Evolutionary conservation across 2,329 filamentous ascomycete species (phyloP).

Genomic region (Colletotrichum tabaci): DNA sequence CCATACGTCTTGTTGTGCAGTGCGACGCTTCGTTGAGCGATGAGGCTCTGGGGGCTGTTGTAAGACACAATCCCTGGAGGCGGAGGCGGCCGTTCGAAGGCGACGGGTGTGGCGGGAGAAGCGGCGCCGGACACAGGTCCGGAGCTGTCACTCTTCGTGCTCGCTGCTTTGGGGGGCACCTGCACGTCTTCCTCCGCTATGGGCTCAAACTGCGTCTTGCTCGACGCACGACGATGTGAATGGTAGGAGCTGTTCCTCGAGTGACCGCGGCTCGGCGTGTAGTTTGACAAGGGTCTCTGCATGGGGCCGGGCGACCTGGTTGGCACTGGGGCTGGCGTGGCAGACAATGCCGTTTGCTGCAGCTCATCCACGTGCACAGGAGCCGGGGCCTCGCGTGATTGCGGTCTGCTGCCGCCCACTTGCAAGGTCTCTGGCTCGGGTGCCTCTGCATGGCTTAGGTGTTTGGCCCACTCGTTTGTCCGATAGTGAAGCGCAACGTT

Average conservation of each 20-base stretch:
- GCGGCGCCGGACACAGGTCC: slow-evolving; percentile 37
- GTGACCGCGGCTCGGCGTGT: slow-evolving; percentile 32
- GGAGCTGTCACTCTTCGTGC: slow-evolving; percentile 33
- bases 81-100: slow-evolving; percentile 30
- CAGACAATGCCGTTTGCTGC: slow-evolving; percentile 73
- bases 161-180: slow-evolving; percentile 1
- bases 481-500: slow-evolving; percentile 86
- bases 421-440: slow-evolving; percentile 76
- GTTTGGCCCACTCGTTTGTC: slow-evolving; percentile 97
- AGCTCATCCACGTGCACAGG: slow-evolving; percentile 77
- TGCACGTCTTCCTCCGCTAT: slow-evolving; percentile 30
- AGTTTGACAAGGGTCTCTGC: slow-evolving; percentile 46
- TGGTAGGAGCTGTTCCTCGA: slow-evolving; percentile 37
- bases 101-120: slow-evolving; percentile 42
- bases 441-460: slow-evolving; percentile 82
- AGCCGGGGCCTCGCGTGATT: slow-evolving; percentile 65
- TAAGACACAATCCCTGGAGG: slow-evolving; percentile 65
- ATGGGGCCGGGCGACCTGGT: slow-evolving; percentile 48
- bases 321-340: slow-evolving; percentile 56
- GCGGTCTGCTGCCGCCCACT: slow-evolving; percentile 57
- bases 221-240: slow-evolving; percentile 40
- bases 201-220: slow-evolving; percentile 30
- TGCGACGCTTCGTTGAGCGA: slow-evolving; percentile 69
- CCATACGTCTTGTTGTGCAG: slow-evolving; percentile 67
- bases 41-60: slow-evolving; percentile 67